A percentile compares a stretch with the other conserved stretches of the same genome.
Evolutionary conservation across 2,329 filamentous ascomycete species (phyloP).

Genomic region (Aspergillus sp.): DNA sequence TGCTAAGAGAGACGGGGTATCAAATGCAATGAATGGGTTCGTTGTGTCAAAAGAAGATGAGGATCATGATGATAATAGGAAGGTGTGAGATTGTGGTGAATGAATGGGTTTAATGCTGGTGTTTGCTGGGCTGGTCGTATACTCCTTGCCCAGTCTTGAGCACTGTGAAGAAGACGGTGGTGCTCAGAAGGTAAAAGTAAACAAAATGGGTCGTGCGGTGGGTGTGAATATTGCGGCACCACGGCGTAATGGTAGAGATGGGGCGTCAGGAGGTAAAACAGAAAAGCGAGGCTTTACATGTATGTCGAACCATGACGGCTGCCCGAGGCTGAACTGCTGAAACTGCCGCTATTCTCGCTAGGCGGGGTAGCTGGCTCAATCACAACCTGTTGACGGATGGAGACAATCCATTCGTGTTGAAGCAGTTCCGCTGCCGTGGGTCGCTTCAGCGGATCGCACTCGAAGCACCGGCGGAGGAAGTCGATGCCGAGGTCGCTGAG

Average conservation of each 20-base stretch:
- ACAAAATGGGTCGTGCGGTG: background rate
- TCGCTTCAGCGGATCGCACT: constrained; percentile 75
- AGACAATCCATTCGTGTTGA: constrained; percentile 84
- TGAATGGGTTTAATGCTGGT: background rate
- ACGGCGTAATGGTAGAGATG: background rate
- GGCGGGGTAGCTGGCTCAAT: constrained; percentile 42
- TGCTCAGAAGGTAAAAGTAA: background rate
- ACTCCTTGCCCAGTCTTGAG: background rate
- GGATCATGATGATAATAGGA: background rate
- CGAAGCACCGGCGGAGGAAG: constrained; percentile 84
- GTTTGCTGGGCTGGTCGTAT: background rate
- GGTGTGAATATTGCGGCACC: background rate
- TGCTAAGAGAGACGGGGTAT: background rate
- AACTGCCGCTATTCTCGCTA: constrained; percentile 41
- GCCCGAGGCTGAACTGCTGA: constrained; percentile 26
- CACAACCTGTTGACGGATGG: constrained; percentile 49
- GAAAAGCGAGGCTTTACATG: constrained; percentile 13
- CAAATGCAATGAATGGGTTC: background rate
- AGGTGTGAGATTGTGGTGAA: background rate
- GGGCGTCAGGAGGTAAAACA: background rate
- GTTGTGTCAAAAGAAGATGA: background rate
- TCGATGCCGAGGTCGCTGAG: constrained; percentile 82
- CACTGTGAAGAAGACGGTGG: background rate
- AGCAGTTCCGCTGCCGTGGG: constrained; percentile 84
- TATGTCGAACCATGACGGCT: constrained; percentile 33